phyloP scores from a whole-genome alignment of 1,139 yeast genomes.

The Scheffersomyces cryptocercus region DNA sequence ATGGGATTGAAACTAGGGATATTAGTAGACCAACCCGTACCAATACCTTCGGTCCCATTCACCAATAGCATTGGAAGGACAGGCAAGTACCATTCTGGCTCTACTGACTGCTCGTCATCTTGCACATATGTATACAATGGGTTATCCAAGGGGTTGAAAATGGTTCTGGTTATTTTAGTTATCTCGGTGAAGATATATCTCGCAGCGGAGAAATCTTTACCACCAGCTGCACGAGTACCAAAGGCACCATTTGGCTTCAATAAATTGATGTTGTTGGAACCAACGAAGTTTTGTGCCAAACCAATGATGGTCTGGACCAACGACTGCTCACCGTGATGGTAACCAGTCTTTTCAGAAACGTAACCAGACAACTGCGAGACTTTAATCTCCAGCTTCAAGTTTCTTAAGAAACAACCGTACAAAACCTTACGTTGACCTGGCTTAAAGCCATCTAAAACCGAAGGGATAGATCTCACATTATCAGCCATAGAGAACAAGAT shows the following conservation, averaged over 20 bases:
- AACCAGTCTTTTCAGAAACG: constrained; percentile 86
- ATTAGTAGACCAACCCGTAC: constrained; percentile 98
- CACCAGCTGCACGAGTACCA: constrained; percentile 97
- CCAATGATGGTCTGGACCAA: constrained; percentile 89
- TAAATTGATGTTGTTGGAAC: constrained; percentile 84
- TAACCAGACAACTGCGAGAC: constrained; percentile 92
- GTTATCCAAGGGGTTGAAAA: constrained; percentile 81
- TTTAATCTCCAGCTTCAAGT: constrained; percentile 74
- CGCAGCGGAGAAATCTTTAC: constrained; percentile 98
- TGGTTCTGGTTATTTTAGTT: constrained; percentile 68
- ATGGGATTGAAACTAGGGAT: constrained; percentile 89
- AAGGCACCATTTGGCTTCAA: constrained; percentile 93
- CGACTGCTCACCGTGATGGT: constrained; percentile 94
- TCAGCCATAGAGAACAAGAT: constrained; percentile 97
- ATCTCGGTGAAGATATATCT: constrained; percentile 94
- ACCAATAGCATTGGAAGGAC: constrained; percentile 89
- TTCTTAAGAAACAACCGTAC: constrained; percentile 84
- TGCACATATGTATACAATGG: constrained; percentile 77
- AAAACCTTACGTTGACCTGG: constrained; percentile 97
- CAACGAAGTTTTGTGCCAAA: constrained; percentile 92
- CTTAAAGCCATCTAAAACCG: constrained; percentile 91
- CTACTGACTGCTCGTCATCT: constrained; percentile 93
- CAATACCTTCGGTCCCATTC: constrained; percentile 97
- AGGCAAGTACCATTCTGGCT: constrained; percentile 96
- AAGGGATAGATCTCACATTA: constrained; percentile 92